Base-by-base conservation (phyloP, 202 grass and related monocot species). In the Panicum virgatum region DNA sequence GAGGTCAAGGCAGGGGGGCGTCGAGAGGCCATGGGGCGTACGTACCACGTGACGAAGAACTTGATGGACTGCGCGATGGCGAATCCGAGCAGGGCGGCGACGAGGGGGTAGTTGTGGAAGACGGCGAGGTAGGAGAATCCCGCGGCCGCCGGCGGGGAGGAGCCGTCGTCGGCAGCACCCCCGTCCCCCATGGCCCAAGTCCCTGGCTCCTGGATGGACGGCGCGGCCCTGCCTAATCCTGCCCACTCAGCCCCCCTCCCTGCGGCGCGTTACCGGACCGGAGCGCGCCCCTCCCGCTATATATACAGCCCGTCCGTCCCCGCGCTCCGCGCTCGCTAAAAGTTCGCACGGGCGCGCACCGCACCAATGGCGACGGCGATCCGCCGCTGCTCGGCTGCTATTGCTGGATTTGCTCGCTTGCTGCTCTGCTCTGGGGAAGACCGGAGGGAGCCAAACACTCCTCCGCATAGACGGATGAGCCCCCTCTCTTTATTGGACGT, bases 61-160 rank as follows among this genome's bases (percentile, higher is more conserved):
- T 97, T 97, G 84, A 80, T 88, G 75, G 94, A 85, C 84, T 97
- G 94, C 62, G 94, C 94, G 70, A 93, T 46, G 72, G 89, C 94
- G 75, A 93, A 97, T 15, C 90, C 88, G 65, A 97, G 86, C 63
- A 97, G 13, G 73, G 94, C 94, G 67, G 94, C 88, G 82, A 84
- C 72, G 74, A 97, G 88, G 25, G 94, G 94, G 80, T 86, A 97
- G 81, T 97, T 97, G 82, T 97, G 88, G 80, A 93, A 88, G 82
- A 97, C 77, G 60, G 89, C 88, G 81, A 91, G 72, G 69, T 88
- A 89, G 53, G 86, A 91, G 86, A 90, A 85, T 5, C 43, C 83
- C 72, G 83, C 51, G 34, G 67, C 69, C 70, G 92, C 54, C 44
- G 88, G 81, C 66, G 88, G 82, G 64, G 86, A 80, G 70, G 86